Conservation (phyloP, 495 filamentous ascomycete genomes). For the Trypethelium eluteriae region DNA sequence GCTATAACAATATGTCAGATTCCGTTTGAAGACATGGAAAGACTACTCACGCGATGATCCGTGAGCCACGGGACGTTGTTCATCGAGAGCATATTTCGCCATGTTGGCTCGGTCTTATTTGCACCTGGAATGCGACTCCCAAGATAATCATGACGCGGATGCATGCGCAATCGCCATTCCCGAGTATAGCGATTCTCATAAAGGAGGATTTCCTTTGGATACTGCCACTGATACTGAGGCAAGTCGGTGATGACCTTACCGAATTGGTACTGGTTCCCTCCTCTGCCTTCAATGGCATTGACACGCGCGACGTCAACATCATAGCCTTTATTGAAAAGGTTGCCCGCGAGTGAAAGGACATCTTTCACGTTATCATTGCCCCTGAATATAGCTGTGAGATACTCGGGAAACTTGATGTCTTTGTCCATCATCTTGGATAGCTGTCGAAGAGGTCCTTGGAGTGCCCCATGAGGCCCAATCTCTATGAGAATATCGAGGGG, state of each 20-base stretch:
- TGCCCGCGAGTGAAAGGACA: background rate
- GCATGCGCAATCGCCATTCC: constrained; percentile 40
- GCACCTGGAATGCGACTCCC: constrained; percentile 44
- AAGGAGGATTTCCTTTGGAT: background rate
- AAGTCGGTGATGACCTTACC: background rate
- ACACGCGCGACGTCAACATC: background rate
- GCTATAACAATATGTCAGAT: too few relatives aligned
- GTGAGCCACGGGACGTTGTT: constrained; percentile 40
- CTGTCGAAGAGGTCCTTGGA: constrained; percentile 8
- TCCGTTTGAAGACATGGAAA: too few relatives aligned
- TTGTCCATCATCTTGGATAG: too few relatives aligned
- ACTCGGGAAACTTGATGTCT: too few relatives aligned
- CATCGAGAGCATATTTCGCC: constrained; percentile 21
- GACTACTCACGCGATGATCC: too few relatives aligned
- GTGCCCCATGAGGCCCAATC: constrained; percentile 19
- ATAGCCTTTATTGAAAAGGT: background rate
- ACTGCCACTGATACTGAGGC: constrained; percentile 2
- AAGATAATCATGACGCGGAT: constrained; percentile 47
- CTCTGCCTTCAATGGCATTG: background rate
- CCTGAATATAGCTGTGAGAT: background rate
- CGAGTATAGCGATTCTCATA: constrained; percentile 37
- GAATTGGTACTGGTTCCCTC: background rate
- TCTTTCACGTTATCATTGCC: background rate
- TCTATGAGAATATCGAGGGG: constrained; percentile 14
- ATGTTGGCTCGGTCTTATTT: constrained; percentile 40